phyloP scores from a whole-genome alignment of 371 early-diverging fungal species.

The Mucor plumbeus region DNA sequence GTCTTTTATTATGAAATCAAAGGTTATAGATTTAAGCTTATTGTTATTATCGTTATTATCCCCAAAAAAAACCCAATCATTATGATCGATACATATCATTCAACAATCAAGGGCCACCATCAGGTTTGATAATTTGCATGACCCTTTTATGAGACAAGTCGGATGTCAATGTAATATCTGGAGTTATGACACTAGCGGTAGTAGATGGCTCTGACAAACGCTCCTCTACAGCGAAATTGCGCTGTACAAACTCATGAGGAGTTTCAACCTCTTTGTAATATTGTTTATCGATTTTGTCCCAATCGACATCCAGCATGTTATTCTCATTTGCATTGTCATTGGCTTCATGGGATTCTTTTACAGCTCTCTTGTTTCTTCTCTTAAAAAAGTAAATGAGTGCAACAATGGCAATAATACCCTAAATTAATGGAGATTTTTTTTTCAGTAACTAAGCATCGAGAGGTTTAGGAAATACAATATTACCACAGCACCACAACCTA shows the following conservation, averaged over 20 bases:
- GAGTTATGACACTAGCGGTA: not conserved
- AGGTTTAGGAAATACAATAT: not conserved
- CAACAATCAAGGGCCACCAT: not conserved
- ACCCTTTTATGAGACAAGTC: not conserved
- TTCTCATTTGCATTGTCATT: not conserved
- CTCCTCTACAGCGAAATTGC: not conserved
- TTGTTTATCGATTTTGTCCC: constrained; percentile 2
- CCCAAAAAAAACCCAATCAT: too few species aligned
- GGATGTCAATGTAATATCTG: not conserved
- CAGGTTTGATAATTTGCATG: not conserved
- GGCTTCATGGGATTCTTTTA: not conserved
- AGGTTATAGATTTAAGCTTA: too few species aligned
- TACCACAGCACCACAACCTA: not conserved
- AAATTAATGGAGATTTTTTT: not conserved
- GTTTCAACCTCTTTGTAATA: not conserved
- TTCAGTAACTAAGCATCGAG: not conserved
- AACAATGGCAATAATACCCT: not conserved
- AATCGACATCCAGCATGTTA: not conserved
- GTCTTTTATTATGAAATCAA: too few species aligned
- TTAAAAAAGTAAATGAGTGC: not conserved
- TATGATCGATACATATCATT: too few species aligned
- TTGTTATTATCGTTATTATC: too few species aligned
- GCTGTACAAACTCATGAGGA: not conserved
- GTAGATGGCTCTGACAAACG: not conserved
- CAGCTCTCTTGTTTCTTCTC: not conserved